These are phyloP conservation scores for Komagataella populi DNA, from an alignment of 805 yeast genomes.

Conservation along the genomic window DNA sequence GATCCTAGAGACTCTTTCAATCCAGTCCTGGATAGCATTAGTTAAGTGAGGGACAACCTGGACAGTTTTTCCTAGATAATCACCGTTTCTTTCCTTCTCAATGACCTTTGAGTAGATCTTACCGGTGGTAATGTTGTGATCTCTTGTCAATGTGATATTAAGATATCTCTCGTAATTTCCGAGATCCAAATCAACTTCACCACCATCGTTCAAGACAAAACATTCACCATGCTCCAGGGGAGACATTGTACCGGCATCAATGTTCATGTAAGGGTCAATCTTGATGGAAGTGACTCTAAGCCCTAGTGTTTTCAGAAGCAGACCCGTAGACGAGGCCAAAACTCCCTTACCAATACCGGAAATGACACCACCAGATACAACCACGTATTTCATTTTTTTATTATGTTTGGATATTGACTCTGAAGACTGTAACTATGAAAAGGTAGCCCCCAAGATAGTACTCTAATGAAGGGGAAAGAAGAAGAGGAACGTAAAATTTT, in stretches of 20 bases:
- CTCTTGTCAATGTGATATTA: constrained; percentile 82
- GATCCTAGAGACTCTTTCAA: constrained; percentile 78
- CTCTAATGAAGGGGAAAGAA: constrained; percentile 3
- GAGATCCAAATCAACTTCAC: constrained; percentile 94
- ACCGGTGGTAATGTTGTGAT: constrained; percentile 97
- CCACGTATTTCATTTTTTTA: constrained; percentile 87
- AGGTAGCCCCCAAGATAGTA: background rate
- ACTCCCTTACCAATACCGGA: constrained; percentile 99
- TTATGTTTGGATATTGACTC: background rate
- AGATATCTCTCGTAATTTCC: constrained; percentile 97
- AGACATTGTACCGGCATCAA: constrained; percentile 99
- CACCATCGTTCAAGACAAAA: constrained; percentile 95
- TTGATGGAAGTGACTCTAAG: constrained; percentile 92
- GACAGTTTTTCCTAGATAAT: constrained; percentile 96
- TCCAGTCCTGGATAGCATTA: constrained; percentile 97
- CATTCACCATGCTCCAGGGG: constrained; percentile 99
- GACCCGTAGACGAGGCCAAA: constrained; percentile 92
- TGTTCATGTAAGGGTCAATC: constrained; percentile 98
- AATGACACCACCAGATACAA: constrained; percentile 98
- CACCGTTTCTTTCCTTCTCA: constrained; percentile 91
- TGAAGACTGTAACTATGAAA: background rate
- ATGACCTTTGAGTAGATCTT: constrained; percentile 91
- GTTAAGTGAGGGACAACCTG: constrained; percentile 98
- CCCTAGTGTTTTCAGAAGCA: constrained; percentile 86
- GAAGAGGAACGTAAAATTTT: constrained; percentile 3